Evolutionary conservation across 352 stramenopile genomes (phyloP).

Genomic region (Halophytophthora batemanensis): DNA sequence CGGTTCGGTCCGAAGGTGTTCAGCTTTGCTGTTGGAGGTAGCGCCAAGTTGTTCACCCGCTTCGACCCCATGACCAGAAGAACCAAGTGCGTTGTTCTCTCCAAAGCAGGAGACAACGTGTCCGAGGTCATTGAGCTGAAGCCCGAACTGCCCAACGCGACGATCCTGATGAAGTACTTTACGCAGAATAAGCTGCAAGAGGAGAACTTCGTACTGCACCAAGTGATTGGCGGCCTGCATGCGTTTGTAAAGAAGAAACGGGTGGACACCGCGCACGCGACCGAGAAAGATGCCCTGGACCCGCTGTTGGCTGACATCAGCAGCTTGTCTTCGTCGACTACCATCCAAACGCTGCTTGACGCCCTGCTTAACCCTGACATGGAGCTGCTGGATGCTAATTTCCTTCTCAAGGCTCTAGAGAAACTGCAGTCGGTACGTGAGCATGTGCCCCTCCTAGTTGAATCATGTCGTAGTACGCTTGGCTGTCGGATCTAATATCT

Average conservation of each 20-base stretch:
- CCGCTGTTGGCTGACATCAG: conserved; percentile 63
- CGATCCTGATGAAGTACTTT: conserved; percentile 82
- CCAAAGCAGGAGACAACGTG: conserved; percentile 21
- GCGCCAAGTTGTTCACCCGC: conserved; percentile 63
- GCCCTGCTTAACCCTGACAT: conserved; percentile 63
- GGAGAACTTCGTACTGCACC: conserved; percentile 82
- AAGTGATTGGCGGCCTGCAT: conserved; percentile 70
- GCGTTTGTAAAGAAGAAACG: conserved; percentile 70
- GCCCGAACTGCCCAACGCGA: conserved; percentile 42
- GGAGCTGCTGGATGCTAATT: conserved; percentile 45
- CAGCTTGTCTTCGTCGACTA: conserved; percentile 58
- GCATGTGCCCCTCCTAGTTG: not conserved
- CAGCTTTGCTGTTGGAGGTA: conserved; percentile 65
- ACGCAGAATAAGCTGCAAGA: conserved; percentile 85
- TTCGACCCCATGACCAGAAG: conserved; percentile 30
- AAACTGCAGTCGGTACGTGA: conserved; percentile 55
- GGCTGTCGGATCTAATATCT: not conserved
- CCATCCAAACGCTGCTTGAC: conserved; percentile 71
- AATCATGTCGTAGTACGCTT: not conserved
- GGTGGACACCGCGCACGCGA: conserved; percentile 24
- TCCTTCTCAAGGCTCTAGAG: conserved; percentile 59
- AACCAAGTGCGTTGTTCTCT: conserved; percentile 58
- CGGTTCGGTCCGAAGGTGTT: conserved; percentile 73
- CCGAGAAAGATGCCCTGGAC: conserved; percentile 51
- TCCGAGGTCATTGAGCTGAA: conserved; percentile 67